These are phyloP conservation scores for Helotiales sp. DNA, from an alignment of 2,329 filamentous ascomycete species.

Conservation along the genomic window DNA sequence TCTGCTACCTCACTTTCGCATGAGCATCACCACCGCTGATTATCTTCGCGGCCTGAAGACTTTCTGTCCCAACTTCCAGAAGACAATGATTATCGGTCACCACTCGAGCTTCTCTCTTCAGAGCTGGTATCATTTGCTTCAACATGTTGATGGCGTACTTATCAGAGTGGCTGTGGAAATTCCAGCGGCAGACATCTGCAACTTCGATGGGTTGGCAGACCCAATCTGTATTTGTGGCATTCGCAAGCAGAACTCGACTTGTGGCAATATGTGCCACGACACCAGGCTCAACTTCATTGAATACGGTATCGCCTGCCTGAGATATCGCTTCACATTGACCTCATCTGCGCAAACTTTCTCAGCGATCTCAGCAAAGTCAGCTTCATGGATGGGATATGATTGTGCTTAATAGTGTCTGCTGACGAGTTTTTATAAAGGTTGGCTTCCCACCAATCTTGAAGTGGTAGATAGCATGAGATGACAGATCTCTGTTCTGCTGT, in stretches of 20 bases:
- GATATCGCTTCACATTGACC: constrained; percentile 50
- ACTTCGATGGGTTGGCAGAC: constrained; percentile 52
- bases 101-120: constrained; percentile 52
- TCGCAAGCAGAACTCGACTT: constrained; percentile 51
- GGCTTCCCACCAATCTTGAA: constrained; percentile 47
- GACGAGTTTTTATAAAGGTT: too few species aligned
- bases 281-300: constrained; percentile 51
- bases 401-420: too few species aligned
- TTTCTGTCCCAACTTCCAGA: constrained; percentile 40
- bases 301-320: constrained; percentile 61
- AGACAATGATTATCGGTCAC: constrained; percentile 48
- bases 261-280: constrained; percentile 55
- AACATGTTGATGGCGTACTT: constrained; percentile 50
- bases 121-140: constrained; percentile 50
- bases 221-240: constrained; percentile 51
- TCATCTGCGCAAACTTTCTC: constrained; percentile 46
- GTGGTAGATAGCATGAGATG: constrained; percentile 50
- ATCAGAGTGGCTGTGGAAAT: constrained; percentile 62
- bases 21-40: constrained; percentile 51
- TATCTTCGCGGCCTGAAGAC: constrained; percentile 47
- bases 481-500: constrained; percentile 51
- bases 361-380: constrained; percentile 47
- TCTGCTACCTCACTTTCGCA: constrained; percentile 48
- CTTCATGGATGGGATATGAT: constrained; percentile 49
- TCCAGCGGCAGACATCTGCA: constrained; percentile 59